A percentile compares a stretch with the other conserved stretches of the same genome.
Evolutionary conservation across 495 filamentous ascomycete species (phyloP).

Genomic region (Zalerion maritima): DNA sequence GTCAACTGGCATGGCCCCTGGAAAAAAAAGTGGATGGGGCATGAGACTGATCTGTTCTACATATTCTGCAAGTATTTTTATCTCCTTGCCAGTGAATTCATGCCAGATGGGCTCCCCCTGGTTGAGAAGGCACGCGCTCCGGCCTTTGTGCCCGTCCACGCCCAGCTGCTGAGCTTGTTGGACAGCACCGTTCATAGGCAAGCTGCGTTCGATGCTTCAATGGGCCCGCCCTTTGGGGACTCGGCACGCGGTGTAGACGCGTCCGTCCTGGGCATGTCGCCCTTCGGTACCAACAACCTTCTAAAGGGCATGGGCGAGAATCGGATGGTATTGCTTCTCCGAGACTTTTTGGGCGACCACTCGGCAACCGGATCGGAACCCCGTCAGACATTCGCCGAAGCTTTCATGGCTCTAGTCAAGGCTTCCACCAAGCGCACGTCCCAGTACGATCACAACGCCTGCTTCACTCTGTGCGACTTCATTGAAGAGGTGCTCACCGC

Average conservation of each 20-base stretch:
- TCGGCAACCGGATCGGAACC: conserved; percentile 37
- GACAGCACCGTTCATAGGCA: conserved; percentile 76
- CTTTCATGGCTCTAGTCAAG: conserved; percentile 60
- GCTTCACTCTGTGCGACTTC: conserved; percentile 86
- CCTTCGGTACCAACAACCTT: conserved; percentile 44
- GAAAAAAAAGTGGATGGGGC: conserved; percentile 74
- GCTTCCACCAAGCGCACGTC: conserved; percentile 62
- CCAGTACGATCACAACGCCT: conserved; percentile 73
- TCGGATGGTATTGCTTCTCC: conserved; percentile 69
- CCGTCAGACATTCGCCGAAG: conserved; percentile 61
- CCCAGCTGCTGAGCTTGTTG: conserved; percentile 67
- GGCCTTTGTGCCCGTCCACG: conserved; percentile 70
- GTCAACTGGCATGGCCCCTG: conserved; percentile 80
- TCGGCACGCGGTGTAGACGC: conserved; percentile 60
- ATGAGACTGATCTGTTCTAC: conserved; percentile 86
- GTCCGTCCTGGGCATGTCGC: conserved; percentile 35
- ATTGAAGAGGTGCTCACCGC: conserved; percentile 54
- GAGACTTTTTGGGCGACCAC: conserved; percentile 69
- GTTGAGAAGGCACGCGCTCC: conserved; percentile 58
- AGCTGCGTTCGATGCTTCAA: conserved; percentile 33
- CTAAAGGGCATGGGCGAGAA: conserved; percentile 84
- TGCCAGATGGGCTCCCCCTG: conserved; percentile 45
- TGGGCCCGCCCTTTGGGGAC: conserved; percentile 59
- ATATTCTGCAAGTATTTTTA: conserved; percentile 89
- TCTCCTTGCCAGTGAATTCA: conserved; percentile 65